These are phyloP conservation scores for Anthracocystis panici-leucophaei DNA, from an alignment of 1,284 basidiomycete genomes.

Conservation along the genomic window DNA sequence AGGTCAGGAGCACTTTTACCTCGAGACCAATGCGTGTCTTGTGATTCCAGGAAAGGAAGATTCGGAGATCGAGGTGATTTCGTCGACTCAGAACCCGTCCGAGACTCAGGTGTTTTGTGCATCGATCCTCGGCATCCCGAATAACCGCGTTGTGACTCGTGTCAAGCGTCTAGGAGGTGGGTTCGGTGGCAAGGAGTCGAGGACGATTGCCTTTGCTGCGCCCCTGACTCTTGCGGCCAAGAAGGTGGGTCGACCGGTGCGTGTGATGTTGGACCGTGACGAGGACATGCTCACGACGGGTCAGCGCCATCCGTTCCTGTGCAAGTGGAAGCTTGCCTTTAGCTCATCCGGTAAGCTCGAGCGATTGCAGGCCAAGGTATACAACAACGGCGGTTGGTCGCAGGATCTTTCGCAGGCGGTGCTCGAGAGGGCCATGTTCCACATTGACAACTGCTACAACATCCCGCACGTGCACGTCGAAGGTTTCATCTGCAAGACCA, in stretches of 20 bases:
- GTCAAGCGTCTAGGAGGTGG: slow-evolving; percentile 70
- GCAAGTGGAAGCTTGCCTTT: slow-evolving; percentile 68
- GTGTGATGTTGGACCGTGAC: slow-evolving; percentile 70
- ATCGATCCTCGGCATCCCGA: slow-evolving; percentile 67
- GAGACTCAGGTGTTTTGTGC: slow-evolving; percentile 70
- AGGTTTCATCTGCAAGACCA: slow-evolving; percentile 68
- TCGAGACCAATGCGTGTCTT: slow-evolving; percentile 69
- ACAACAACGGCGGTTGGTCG: slow-evolving; percentile 70
- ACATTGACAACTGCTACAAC: slow-evolving; percentile 67
- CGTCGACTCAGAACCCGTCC: slow-evolving; percentile 68
- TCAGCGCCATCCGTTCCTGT: slow-evolving; percentile 70
- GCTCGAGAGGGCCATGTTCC: slow-evolving; percentile 69
- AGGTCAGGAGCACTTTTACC: slow-evolving; percentile 66
- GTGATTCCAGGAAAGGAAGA: slow-evolving; percentile 69
- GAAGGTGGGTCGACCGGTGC: slow-evolving; percentile 66
- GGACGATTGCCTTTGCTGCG: slow-evolving; percentile 54
- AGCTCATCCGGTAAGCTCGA: slow-evolving; percentile 66
- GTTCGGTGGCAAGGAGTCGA: slow-evolving; percentile 69
- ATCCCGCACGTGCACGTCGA: slow-evolving; percentile 66
- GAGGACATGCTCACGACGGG: slow-evolving; percentile 70
- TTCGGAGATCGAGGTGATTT: slow-evolving; percentile 69
- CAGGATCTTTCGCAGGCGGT: slow-evolving; percentile 69
- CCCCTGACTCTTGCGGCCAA: slow-evolving; percentile 65
- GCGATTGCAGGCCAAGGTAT: slow-evolving; percentile 66
- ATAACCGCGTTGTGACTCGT: slow-evolving; percentile 66